Evolutionary conservation across 2,329 filamentous ascomycete genomes (phyloP), one percentile per base, ranked within the genome.

Genomic region (Grosmannia huntii): DNA sequence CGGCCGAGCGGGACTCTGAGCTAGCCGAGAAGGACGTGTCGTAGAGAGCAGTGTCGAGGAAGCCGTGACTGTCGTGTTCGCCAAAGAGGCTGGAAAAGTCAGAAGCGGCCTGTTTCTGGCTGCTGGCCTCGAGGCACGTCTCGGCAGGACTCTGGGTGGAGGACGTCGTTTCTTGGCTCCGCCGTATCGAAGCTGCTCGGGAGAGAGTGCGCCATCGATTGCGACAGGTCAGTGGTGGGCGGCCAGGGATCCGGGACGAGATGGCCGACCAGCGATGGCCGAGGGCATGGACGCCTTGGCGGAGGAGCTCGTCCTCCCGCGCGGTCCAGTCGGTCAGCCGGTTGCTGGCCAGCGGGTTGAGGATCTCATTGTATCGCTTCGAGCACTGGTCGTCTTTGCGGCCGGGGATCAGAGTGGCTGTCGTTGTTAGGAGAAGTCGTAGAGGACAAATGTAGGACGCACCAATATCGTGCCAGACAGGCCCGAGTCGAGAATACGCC

Each of bases 281-380:
- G 10, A 59, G n/a, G 2, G 16, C 23, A 16, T 21, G 53, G 7
- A 59, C 57, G 4, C 54, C 54, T 16, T 44, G n/a, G 10, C 48
- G 19, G 4, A 59, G 54, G 1, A 56, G 25, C 7, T 36, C 44
- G 28, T 59, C 57, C 27, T 59, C 57, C 12, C 53, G 33, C 14
- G 28, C 4, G 5, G 53, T 48, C 57, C 57, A 59, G 21, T 56
- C 14, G n/a, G 23, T 23, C 14, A 59, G 53, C 19, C 57, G n/a
- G 38, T 59, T 52, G 25, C 38, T n/a, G 4, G 28, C 57, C 27
- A 38, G 21, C 4, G 57, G 57, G 10, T 59, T 50, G 21, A 59
- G 57, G 25, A 59, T 59, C 21, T 59, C 57, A 28, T 59, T 59
- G 57, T 59, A 59, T 23, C 57, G 54, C 50, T 59, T 59, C 3